Conservation (phyloP, 2,329 filamentous ascomycete species). For the Fusarium humuli region DNA sequence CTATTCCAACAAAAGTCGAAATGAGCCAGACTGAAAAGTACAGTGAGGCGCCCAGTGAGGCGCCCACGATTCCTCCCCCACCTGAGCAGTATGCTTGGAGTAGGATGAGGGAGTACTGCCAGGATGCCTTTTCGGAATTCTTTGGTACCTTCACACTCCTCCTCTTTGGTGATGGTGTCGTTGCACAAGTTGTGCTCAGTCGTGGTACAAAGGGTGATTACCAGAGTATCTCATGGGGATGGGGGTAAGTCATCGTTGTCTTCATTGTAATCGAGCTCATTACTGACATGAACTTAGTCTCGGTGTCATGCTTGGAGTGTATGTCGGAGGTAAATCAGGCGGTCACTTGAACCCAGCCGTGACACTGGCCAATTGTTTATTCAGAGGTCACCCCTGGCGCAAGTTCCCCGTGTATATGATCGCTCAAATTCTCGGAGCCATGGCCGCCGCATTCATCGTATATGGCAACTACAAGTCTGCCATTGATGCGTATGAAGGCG, state of each 20-base stretch:
- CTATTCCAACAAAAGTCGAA: conserved; percentile 48
- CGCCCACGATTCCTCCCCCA: conserved; percentile 23
- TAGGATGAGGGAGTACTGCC: conserved; percentile 60
- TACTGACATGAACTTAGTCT: conserved; percentile 55
- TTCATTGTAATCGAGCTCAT: neutral
- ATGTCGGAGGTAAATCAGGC: conserved; percentile 73
- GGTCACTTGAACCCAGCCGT: conserved; percentile 79
- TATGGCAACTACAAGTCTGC: conserved; percentile 74
- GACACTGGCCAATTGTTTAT: conserved; percentile 76
- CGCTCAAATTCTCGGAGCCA: conserved; percentile 75
- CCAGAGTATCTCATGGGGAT: conserved; percentile 63
- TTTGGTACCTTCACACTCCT: conserved; percentile 75
- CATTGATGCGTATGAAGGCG: conserved; percentile 73
- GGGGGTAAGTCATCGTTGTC: conserved; percentile 55
- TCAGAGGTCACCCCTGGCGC: conserved; percentile 74
- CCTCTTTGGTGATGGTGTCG: conserved; percentile 77
- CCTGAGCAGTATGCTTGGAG: conserved; percentile 60
- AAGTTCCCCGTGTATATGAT: conserved; percentile 76
- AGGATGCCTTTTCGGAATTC: conserved; percentile 75
- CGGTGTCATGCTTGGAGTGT: conserved; percentile 76
- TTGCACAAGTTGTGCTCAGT: conserved; percentile 75
- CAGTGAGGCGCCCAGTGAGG: conserved; percentile 38
- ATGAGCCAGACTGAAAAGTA: conserved; percentile 46
- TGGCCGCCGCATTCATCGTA: conserved; percentile 69
- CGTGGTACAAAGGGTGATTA: conserved; percentile 60